Evolutionary conservation across 441 rosid species (phyloP).

Genomic region (Aleurites moluccanus): DNA sequence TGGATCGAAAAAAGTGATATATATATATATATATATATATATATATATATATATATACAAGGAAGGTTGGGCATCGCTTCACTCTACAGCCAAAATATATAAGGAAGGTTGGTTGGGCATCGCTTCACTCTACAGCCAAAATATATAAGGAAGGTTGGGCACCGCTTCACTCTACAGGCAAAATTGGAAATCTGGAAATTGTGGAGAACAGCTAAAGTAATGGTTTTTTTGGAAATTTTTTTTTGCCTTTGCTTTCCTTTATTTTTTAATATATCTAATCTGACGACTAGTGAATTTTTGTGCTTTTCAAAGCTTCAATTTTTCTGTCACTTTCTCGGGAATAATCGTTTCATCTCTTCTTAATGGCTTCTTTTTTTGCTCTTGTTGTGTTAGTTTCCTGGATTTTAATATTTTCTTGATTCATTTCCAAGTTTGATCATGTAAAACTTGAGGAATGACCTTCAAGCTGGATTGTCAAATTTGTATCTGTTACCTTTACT

Average conservation of each 20-base stretch:
- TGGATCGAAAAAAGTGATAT: constrained; percentile 35
- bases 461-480: background rate
- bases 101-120: constrained; percentile 98
- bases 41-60: too few species aligned
- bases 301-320: background rate
- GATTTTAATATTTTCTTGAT: constrained; percentile 16
- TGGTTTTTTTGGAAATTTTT: too few species aligned
- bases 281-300: background rate
- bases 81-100: constrained; percentile 85
- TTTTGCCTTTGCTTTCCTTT: constrained; percentile 10
- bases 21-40: too few species aligned
- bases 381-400: background rate
- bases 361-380: background rate
- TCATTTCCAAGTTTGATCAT: constrained; percentile 10
- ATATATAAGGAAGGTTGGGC: too few species aligned
- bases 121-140: constrained; percentile 83
- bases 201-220: too few species aligned
- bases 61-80: constrained; percentile 95
- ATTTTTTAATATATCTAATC: constrained; percentile 12
- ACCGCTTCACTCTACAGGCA: constrained; percentile 77
- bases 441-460: constrained; percentile 30
- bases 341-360: background rate
- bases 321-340: constrained; percentile 19
- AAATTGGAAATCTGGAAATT: constrained; percentile 66
- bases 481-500: background rate